phyloP scores from a whole-genome alignment of 257 asterid genomes.

The Solanum sejunctum region DNA sequence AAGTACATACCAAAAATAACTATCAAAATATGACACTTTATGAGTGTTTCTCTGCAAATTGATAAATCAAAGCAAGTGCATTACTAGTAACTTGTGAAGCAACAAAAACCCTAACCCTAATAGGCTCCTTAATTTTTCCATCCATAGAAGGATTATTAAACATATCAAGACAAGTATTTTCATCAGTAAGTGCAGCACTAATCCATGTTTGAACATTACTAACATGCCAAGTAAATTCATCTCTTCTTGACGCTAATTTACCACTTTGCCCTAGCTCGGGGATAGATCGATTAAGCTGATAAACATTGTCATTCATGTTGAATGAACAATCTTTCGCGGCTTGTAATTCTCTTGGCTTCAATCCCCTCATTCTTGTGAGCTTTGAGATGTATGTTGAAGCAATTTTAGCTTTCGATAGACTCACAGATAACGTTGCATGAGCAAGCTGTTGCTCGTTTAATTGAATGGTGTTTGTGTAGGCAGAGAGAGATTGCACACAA shows the following conservation, averaged over 20 bases:
- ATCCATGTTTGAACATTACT: slow-evolving; percentile 66
- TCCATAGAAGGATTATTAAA: slow-evolving; percentile 39
- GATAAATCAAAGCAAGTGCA: slow-evolving; percentile 57
- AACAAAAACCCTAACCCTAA: slow-evolving; percentile 42
- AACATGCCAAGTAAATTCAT: slow-evolving; percentile 35
- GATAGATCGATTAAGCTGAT: slow-evolving; percentile 41
- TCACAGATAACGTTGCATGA: slow-evolving; percentile 32
- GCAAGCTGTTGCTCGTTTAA: slow-evolving; percentile 36
- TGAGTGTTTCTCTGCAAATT: slow-evolving; percentile 39
- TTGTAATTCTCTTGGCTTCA: slow-evolving; percentile 24
- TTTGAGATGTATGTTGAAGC: slow-evolving; percentile 22
- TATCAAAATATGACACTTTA: not conserved
- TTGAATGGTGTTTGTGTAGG: slow-evolving; percentile 24
- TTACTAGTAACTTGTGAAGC: slow-evolving; percentile 59
- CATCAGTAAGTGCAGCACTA: slow-evolving; percentile 69
- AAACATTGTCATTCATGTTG: slow-evolving; percentile 32
- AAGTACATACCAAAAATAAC: not conserved
- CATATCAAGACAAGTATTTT: slow-evolving; percentile 51
- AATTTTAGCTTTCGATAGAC: slow-evolving; percentile 30
- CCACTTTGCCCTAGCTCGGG: slow-evolving; percentile 32
- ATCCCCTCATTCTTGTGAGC: slow-evolving; percentile 12
- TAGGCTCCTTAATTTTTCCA: slow-evolving; percentile 32
- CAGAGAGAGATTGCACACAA: slow-evolving; percentile 38
- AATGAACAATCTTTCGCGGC: slow-evolving; percentile 43
- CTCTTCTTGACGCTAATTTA: slow-evolving; percentile 9